Percentiles rank a stretch among this genome's conserved stretches.
Evolutionary conservation across 352 stramenopile genomes (phyloP).

Genomic region (Phytopythium chamaehyphon): DNA sequence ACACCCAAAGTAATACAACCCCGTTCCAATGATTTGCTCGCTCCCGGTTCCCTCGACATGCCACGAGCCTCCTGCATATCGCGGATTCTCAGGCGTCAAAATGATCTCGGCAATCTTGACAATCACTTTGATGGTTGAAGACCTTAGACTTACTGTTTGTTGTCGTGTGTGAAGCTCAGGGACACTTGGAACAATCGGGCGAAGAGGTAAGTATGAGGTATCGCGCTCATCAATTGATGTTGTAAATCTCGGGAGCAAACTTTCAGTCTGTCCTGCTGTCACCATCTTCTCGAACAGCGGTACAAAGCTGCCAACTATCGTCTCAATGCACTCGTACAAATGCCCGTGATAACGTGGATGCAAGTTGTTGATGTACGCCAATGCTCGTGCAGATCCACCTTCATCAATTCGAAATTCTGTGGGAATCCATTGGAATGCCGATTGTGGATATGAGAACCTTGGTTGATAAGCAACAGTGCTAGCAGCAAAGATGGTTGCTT

Average conservation of each 20-base stretch:
- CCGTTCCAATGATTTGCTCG: slow-evolving; percentile 43
- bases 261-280: too few relatives aligned
- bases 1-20: slow-evolving; percentile 47
- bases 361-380: slow-evolving; percentile 59
- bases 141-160: slow-evolving; percentile 9
- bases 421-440: slow-evolving; percentile 40
- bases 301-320: slow-evolving; percentile 30
- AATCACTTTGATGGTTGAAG: slow-evolving; percentile 32
- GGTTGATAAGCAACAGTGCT: slow-evolving; percentile 4
- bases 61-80: slow-evolving; percentile 37
- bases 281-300: slow-evolving; percentile 34
- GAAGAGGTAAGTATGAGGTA: slow-evolving; percentile 10
- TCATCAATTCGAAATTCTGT: slow-evolving; percentile 22
- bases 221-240: too few relatives aligned
- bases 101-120: slow-evolving; percentile 50
- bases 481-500: slow-evolving; percentile 16
- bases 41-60: slow-evolving; percentile 41
- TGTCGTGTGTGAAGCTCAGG: neutral
- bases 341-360: slow-evolving; percentile 18
- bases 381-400: slow-evolving; percentile 12
- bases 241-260: too few relatives aligned
- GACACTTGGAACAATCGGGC: slow-evolving; percentile 10
- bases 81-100: slow-evolving; percentile 32
- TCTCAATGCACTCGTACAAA: slow-evolving; percentile 29
- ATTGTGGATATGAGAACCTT: neutral